Evolutionary conservation across 2,329 filamentous ascomycete genomes (phyloP).

Genomic region (Pestalotiopsis sp.): DNA sequence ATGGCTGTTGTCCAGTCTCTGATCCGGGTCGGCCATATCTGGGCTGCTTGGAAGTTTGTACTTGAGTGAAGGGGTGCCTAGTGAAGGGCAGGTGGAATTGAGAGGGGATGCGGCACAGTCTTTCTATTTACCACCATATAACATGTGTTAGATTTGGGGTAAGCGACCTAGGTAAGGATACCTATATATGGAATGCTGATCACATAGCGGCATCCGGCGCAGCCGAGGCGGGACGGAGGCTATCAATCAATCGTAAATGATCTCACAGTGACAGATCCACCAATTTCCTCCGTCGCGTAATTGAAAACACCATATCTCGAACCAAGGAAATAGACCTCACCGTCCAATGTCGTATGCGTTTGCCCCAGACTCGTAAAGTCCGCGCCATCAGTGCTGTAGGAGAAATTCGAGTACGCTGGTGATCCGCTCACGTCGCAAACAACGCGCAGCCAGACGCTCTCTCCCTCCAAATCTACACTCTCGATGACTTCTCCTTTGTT

Average conservation of each 20-base stretch:
- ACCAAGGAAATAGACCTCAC: constrained; percentile 47
- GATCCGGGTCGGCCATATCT: too few relatives aligned
- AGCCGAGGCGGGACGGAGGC: too few relatives aligned
- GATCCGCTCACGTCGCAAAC: constrained; percentile 36
- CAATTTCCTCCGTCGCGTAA: background rate
- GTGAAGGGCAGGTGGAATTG: too few relatives aligned
- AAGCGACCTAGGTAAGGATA: too few relatives aligned
- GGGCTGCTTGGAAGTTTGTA: too few relatives aligned
- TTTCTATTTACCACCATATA: too few relatives aligned
- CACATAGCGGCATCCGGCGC: too few relatives aligned
- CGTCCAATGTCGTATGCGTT: constrained; percentile 38
- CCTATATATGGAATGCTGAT: too few relatives aligned
- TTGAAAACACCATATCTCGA: constrained; percentile 54
- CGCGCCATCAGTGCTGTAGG: constrained; percentile 46
- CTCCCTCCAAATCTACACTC: constrained; percentile 31
- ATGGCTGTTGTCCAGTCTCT: too few relatives aligned
- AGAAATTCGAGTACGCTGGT: constrained; percentile 34
- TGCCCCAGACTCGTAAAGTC: constrained; percentile 36
- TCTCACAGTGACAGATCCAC: background rate
- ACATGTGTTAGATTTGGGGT: too few relatives aligned
- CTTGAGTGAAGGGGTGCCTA: too few relatives aligned
- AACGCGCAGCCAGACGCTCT: constrained; percentile 39
- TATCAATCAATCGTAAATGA: background rate
- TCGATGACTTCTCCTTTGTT: constrained; percentile 32
- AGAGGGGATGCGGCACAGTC: too few relatives aligned